Conservation (phyloP, 2,329 filamentous ascomycete species). For the Ophiostoma himal-ulmi region DNA sequence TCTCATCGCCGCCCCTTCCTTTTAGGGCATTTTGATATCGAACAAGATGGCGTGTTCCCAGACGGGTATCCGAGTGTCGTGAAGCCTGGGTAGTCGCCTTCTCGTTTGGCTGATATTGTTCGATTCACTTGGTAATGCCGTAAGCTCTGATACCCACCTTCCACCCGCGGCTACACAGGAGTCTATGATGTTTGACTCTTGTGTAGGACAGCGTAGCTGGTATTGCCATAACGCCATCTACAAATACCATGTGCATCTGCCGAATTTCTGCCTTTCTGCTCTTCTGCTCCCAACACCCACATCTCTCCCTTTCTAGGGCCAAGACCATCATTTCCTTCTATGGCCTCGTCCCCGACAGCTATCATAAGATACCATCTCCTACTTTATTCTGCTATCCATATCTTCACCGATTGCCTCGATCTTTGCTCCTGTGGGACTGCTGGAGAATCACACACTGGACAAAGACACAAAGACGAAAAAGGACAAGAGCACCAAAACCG, state of each 20-base stretch:
- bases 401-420: neutral
- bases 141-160: neutral
- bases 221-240: neutral
- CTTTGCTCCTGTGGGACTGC: constrained; percentile 2
- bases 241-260: neutral
- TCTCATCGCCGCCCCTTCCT: neutral
- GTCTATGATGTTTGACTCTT: neutral
- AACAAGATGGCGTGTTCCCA: neutral
- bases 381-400: neutral
- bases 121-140: neutral
- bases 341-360: neutral
- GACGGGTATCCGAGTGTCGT: neutral
- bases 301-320: neutral
- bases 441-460: neutral
- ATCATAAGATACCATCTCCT: neutral
- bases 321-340: neutral
- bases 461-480: neutral
- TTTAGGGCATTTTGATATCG: neutral
- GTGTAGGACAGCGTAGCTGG: neutral
- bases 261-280: neutral
- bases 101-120: neutral
- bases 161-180: neutral
- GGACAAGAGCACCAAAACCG: neutral
- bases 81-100: neutral
- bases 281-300: no score